These are phyloP conservation scores for Penicillium crystallinum DNA, from an alignment of 495 filamentous ascomycete species.

Conservation along the genomic window DNA sequence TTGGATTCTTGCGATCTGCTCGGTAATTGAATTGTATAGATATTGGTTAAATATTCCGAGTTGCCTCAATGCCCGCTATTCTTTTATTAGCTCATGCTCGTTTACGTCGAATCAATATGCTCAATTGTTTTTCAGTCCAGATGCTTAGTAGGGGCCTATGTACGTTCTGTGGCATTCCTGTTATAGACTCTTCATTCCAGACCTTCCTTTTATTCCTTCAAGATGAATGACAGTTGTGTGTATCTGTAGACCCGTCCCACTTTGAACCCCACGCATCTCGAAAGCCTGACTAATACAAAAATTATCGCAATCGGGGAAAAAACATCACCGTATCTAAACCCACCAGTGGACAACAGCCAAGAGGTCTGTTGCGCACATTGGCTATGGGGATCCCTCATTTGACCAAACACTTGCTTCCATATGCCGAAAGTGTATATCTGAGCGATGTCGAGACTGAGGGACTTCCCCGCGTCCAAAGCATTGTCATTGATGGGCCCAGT, in stretches of 20 bases:
- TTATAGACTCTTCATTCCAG: not conserved
- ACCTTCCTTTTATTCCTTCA: not conserved
- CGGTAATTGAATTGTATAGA: conserved; percentile 18
- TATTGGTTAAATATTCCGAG: not conserved
- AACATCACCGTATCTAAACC: not conserved
- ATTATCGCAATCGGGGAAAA: not conserved
- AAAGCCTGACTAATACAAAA: not conserved
- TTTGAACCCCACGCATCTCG: too few species aligned
- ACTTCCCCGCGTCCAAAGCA: conserved; percentile 17
- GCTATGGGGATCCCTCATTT: conserved; percentile 71
- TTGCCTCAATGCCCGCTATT: not conserved
- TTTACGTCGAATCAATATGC: not conserved
- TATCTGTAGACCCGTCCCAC: too few species aligned
- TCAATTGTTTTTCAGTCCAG: not conserved
- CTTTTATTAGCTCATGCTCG: not conserved
- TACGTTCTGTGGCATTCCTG: not conserved
- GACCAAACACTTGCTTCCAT: conserved; percentile 52
- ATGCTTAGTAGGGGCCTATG: not conserved
- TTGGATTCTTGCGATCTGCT: conserved; percentile 76
- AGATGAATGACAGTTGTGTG: not conserved
- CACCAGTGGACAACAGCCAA: not conserved
- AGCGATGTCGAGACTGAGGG: conserved; percentile 3
- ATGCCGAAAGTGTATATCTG: conserved; percentile 47
- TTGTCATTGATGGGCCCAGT: conserved; percentile 72
- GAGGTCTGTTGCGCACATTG: not conserved